Evolutionary conservation across 2,329 filamentous ascomycete species (phyloP).

Genomic region (Alternaria incomplexa): DNA sequence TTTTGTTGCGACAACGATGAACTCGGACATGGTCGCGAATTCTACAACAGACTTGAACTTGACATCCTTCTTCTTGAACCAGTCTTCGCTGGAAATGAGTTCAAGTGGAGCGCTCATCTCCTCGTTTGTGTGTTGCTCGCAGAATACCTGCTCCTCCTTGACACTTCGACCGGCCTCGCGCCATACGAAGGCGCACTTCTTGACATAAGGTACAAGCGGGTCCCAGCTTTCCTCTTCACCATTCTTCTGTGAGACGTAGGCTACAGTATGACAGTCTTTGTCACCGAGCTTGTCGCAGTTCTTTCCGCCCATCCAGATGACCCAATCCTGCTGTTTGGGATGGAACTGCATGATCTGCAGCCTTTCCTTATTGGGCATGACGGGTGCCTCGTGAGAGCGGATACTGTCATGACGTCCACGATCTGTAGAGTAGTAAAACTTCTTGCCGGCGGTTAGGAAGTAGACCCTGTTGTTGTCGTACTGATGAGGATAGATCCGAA

Average conservation of each 20-base stretch:
- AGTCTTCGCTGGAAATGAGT: slow-evolving; percentile 79
- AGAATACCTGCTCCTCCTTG: slow-evolving; percentile 69
- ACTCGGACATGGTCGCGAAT: slow-evolving; percentile 96
- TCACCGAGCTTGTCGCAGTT: slow-evolving; percentile 66
- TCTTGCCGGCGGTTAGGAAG: slow-evolving; percentile 74
- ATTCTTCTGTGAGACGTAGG: slow-evolving; percentile 79
- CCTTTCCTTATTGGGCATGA: slow-evolving; percentile 59
- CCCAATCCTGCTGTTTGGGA: slow-evolving; percentile 78
- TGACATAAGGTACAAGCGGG: slow-evolving; percentile 73
- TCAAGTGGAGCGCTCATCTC: slow-evolving; percentile 68
- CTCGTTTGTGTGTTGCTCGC: slow-evolving; percentile 68
- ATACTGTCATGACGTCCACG: slow-evolving; percentile 69
- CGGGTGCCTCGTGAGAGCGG: slow-evolving; percentile 73
- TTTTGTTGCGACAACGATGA: slow-evolving; percentile 84
- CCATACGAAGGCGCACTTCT: slow-evolving; percentile 88
- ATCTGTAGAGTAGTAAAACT: slow-evolving; percentile 81
- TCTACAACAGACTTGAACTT: slow-evolving; percentile 75
- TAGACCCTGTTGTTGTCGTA: slow-evolving; percentile 87
- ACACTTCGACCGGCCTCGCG: slow-evolving; percentile 59
- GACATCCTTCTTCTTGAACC: slow-evolving; percentile 70
- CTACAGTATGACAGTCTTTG: slow-evolving; percentile 70
- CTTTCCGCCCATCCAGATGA: slow-evolving; percentile 82
- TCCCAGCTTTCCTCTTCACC: slow-evolving; percentile 72
- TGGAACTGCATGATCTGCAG: slow-evolving; percentile 77
- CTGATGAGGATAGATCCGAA: slow-evolving; percentile 75